Conservation (phyloP, 495 filamentous ascomycete species). For the Daldinia vernicosa region DNA sequence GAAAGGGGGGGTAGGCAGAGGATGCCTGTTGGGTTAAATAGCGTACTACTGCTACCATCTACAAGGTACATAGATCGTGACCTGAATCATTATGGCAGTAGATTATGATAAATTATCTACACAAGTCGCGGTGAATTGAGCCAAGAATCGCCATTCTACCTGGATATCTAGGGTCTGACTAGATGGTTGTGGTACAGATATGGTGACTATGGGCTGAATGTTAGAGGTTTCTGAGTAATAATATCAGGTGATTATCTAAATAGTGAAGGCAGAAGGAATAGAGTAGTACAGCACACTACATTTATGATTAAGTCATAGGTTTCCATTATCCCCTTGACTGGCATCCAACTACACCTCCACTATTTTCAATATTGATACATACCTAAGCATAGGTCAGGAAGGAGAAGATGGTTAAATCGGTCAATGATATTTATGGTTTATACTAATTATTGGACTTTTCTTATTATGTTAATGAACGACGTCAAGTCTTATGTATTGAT, state of each 20-base stretch:
- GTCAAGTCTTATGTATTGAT: too few relatives aligned
- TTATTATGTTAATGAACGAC: too few relatives aligned
- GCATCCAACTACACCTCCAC: too few relatives aligned
- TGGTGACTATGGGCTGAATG: neutral
- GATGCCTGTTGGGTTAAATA: neutral
- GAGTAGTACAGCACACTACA: neutral
- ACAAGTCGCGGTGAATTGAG: neutral
- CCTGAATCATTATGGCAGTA: neutral
- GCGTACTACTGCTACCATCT: neutral
- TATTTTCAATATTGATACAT: too few relatives aligned
- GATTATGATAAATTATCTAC: neutral
- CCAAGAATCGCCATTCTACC: neutral
- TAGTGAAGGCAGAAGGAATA: neutral
- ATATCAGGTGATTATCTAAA: neutral
- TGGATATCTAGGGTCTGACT: neutral
- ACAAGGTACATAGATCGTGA: neutral
- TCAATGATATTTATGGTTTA: too few relatives aligned
- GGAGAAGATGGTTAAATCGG: too few relatives aligned
- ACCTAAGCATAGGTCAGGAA: too few relatives aligned
- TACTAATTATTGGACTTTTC: too few relatives aligned
- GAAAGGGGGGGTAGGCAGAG: neutral
- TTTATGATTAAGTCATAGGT: neutral
- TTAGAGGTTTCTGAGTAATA: neutral
- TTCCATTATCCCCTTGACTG: too few relatives aligned
- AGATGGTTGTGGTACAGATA: neutral